Conservation (phyloP, 169 alveolate species). For the Plasmodium coatneyi region DNA sequence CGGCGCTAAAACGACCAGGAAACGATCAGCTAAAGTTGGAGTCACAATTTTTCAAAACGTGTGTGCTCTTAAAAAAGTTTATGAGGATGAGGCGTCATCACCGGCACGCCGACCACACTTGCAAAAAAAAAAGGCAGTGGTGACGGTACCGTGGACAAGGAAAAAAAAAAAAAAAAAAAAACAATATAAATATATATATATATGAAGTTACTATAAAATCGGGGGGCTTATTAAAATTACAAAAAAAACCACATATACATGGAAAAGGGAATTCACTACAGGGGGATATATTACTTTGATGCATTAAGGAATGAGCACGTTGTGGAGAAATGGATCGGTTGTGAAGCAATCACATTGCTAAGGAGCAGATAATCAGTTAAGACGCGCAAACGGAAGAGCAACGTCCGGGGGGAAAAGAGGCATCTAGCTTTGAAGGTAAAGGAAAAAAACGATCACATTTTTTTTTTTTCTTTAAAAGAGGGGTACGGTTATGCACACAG, state of each 20-base stretch:
- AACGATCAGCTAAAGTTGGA: background rate
- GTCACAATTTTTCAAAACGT: background rate
- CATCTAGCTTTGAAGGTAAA: background rate
- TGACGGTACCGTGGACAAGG: background rate
- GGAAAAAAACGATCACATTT: background rate
- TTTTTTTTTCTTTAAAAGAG: background rate
- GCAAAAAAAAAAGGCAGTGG: background rate
- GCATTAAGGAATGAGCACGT: background rate
- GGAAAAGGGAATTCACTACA: background rate
- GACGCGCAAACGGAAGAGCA: background rate
- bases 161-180: background rate
- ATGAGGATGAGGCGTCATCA: background rate
- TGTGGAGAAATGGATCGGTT: background rate
- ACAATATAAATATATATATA: background rate
- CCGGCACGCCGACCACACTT: background rate
- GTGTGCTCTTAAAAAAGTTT: background rate
- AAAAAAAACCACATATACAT: background rate
- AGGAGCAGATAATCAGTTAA: background rate
- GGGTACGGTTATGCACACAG: background rate
- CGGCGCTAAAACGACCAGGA: background rate
- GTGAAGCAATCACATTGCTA: background rate
- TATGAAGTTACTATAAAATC: background rate
- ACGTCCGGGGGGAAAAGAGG: background rate
- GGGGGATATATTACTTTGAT: background rate
- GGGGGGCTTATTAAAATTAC: background rate